Conservation (phyloP, 164 flowering plant genomes). For the Annona cherimola region DNA sequence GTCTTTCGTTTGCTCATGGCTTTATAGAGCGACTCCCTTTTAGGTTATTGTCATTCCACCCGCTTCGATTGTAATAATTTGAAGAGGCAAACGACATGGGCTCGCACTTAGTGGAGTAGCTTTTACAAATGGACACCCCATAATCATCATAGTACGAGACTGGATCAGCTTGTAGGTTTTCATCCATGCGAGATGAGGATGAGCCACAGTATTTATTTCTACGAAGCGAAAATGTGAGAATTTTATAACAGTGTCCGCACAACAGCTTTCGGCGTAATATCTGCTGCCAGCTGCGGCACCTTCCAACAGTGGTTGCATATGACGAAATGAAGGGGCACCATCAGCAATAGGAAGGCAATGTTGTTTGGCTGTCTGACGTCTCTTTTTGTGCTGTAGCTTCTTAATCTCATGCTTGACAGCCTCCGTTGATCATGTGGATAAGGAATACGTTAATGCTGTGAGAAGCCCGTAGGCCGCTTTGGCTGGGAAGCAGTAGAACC, state of each 20-base stretch:
- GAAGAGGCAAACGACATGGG: conserved; percentile 15
- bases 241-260: conserved; percentile 54
- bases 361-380: background rate
- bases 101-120: conserved; percentile 40
- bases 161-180: conserved; percentile 20
- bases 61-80: background rate
- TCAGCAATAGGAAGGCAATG: conserved; percentile 54
- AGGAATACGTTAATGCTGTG: conserved; percentile 14
- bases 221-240: conserved; percentile 49
- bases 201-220: conserved; percentile 15
- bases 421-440: conserved; percentile 19
- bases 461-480: conserved; percentile 18
- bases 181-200: conserved; percentile 15
- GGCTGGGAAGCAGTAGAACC: conserved; percentile 38
- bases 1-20: conserved; percentile 2
- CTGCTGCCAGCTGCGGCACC: conserved; percentile 59
- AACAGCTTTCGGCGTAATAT: conserved; percentile 47
- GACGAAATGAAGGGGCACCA: conserved; percentile 70
- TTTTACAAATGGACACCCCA: conserved; percentile 32
- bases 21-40: conserved; percentile 7
- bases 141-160: conserved; percentile 45
- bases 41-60: conserved; percentile 7
- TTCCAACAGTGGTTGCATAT: conserved; percentile 46
- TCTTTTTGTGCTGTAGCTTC: background rate
- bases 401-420: conserved; percentile 1